A percentile compares a stretch with the other conserved stretches of the same genome.
Conservation (phyloP, 2,329 filamentous ascomycete genomes). For the Ceratocystiopsis sp. region DNA sequence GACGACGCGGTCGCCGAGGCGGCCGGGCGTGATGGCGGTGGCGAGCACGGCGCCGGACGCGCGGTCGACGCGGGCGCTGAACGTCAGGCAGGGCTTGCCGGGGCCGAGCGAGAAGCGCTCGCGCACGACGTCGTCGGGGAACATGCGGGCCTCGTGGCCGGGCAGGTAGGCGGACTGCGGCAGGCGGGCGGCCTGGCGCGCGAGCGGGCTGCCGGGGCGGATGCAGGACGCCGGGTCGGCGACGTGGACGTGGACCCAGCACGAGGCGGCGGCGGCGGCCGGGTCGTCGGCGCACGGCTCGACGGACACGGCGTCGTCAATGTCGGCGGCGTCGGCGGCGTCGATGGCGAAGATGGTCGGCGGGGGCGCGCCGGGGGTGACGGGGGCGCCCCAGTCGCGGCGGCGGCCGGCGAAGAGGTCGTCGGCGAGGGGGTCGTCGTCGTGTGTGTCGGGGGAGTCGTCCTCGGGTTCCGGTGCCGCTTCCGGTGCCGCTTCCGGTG, state of each 20-base stretch:
- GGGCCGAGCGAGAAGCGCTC: slow-evolving; percentile 36
- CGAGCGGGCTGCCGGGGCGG: slow-evolving; percentile 36
- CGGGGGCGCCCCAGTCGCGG: slow-evolving; percentile 34
- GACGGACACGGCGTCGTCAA: slow-evolving; percentile 66
- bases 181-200: slow-evolving; percentile 42
- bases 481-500: no score
- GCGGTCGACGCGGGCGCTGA: slow-evolving; percentile 39
- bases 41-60: slow-evolving; percentile 33
- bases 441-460: background rate
- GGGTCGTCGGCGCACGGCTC: slow-evolving; percentile 32
- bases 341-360: slow-evolving; percentile 57
- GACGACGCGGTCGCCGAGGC: slow-evolving; percentile 27
- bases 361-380: slow-evolving; percentile 10
- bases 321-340: slow-evolving; percentile 44
- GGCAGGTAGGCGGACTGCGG: slow-evolving; percentile 43
- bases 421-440: background rate
- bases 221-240: slow-evolving; percentile 65
- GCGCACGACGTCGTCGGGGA: slow-evolving; percentile 31
- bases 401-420: slow-evolving; percentile 29
- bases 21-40: slow-evolving; percentile 34
- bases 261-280: slow-evolving; percentile 25
- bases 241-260: slow-evolving; percentile 61
- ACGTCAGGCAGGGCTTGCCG: slow-evolving; percentile 38
- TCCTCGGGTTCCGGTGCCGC: no score
- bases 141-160: slow-evolving; percentile 40